phyloP scores from a whole-genome alignment of 1,284 basidiomycete species.

The Heliocybe sulcata region DNA sequence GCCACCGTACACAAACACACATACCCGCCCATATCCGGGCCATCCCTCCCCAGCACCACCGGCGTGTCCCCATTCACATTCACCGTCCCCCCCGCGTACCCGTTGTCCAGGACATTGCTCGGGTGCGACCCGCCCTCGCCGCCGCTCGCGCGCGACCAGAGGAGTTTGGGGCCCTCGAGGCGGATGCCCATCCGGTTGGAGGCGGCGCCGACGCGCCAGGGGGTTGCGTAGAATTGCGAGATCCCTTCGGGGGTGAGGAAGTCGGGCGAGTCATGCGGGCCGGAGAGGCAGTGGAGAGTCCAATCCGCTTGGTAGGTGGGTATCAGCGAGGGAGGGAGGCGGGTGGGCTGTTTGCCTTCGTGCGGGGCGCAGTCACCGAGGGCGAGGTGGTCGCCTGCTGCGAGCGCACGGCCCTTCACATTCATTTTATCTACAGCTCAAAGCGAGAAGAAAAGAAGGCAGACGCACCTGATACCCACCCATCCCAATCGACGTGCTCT shows the following conservation, averaged over 20 bases:
- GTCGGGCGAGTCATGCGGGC: constrained; percentile 57
- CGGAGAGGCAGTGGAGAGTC: constrained; percentile 48
- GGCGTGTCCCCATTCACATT: constrained; percentile 71
- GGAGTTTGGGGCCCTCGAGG: constrained; percentile 39
- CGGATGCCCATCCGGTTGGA: constrained; percentile 50
- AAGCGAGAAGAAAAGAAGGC: neutral
- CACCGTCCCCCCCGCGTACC: constrained; percentile 53
- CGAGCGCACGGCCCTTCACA: constrained; percentile 45
- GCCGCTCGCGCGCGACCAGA: constrained; percentile 54
- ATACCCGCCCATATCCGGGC: constrained; percentile 62
- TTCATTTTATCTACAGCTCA: neutral
- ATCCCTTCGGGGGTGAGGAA: constrained; percentile 46
- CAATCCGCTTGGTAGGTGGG: constrained; percentile 43
- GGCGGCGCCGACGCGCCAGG: constrained; percentile 46
- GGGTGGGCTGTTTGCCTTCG: constrained; percentile 5
- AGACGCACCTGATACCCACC: constrained; percentile 47
- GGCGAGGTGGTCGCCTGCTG: constrained; percentile 35
- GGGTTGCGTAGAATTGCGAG: constrained; percentile 36
- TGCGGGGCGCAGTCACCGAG: constrained; percentile 25
- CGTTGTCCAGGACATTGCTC: constrained; percentile 65
- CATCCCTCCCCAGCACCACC: constrained; percentile 57
- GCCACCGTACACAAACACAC: constrained; percentile 48
- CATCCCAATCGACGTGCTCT: constrained; percentile 54
- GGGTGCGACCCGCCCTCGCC: constrained; percentile 71
- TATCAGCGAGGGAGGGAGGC: constrained; percentile 21